Evolutionary conservation across 257 asterid genomes (phyloP).

Genomic region (Salvia rosmarinus): DNA sequence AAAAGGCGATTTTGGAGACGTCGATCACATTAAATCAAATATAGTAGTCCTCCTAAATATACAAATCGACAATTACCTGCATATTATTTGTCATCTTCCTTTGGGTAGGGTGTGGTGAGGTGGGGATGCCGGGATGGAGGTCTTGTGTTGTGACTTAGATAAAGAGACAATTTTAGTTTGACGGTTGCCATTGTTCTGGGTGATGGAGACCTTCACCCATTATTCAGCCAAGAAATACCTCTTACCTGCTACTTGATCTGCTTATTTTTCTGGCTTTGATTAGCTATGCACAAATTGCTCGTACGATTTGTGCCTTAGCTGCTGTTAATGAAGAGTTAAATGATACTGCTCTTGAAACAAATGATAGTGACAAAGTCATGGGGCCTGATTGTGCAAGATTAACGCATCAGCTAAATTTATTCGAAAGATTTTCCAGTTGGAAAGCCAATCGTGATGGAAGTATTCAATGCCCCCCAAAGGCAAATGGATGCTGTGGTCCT

Average conservation of each 20-base stretch:
- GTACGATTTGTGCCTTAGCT: conserved; percentile 95
- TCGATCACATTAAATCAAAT: not conserved
- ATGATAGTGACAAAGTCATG: conserved; percentile 44
- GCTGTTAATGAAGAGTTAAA: conserved; percentile 62
- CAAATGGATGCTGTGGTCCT: conserved; percentile 80
- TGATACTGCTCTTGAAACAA: conserved; percentile 39
- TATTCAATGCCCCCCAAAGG: conserved; percentile 77
- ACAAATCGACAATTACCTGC: not conserved
- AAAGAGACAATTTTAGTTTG: not conserved
- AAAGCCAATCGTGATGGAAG: conserved; percentile 71
- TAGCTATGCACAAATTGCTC: conserved; percentile 73
- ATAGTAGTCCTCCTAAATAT: not conserved
- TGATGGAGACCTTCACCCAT: not conserved
- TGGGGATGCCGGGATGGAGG: conserved; percentile 21
- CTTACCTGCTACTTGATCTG: conserved; percentile 23
- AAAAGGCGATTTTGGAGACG: not conserved
- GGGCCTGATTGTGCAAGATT: conserved; percentile 42
- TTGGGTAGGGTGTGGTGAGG: conserved; percentile 3
- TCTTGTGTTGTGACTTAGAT: conserved; percentile 7
- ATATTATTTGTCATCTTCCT: not conserved
- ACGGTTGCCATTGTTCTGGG: not conserved
- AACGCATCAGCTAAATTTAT: conserved; percentile 52
- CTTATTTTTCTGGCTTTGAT: conserved; percentile 22
- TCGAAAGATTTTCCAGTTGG: conserved; percentile 58
- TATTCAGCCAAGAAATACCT: conserved; percentile 8